Evolutionary conservation across 2,329 filamentous ascomycete species (phyloP).

Genomic region (Fulvia fulva): DNA sequence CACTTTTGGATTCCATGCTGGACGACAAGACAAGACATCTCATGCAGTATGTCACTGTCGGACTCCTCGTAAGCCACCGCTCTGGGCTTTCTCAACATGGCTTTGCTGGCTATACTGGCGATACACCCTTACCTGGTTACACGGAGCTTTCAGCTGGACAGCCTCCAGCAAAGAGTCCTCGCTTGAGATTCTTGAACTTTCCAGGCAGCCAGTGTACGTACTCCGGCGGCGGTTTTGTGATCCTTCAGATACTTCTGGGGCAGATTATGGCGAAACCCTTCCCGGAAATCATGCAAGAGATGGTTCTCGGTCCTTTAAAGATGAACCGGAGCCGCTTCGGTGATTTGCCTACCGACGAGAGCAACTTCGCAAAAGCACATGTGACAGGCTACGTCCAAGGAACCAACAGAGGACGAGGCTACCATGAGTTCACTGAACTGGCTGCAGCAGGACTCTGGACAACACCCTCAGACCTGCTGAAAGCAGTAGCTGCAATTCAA

Average conservation of each 20-base stretch:
- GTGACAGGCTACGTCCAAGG: slow-evolving; percentile 12
- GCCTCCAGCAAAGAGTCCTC: slow-evolving; percentile 21
- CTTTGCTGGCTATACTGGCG: slow-evolving; percentile 24
- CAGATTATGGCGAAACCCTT: slow-evolving; percentile 14
- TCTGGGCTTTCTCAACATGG: slow-evolving; percentile 25
- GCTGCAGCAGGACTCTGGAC: slow-evolving; percentile 29
- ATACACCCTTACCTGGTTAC: slow-evolving; percentile 4
- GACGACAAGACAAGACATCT: slow-evolving; percentile 16
- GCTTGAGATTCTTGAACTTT: slow-evolving; percentile 20
- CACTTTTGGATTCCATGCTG: slow-evolving; percentile 9
- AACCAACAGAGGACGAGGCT: slow-evolving; percentile 12
- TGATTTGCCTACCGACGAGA: slow-evolving; percentile 10
- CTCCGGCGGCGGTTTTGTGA: slow-evolving; percentile 25
- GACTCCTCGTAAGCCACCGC: slow-evolving; percentile 24
- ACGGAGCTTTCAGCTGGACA: slow-evolving; percentile 18
- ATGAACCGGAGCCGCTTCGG: slow-evolving; percentile 24
- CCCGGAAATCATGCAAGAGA: slow-evolving; percentile 21
- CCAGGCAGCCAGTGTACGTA: slow-evolving; percentile 24
- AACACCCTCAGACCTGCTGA: slow-evolving; percentile 26
- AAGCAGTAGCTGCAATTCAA: slow-evolving; percentile 21
- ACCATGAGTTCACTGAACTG: slow-evolving; percentile 21
- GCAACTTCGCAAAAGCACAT: slow-evolving; percentile 22
- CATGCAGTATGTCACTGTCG: slow-evolving; percentile 23
- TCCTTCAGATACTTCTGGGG: slow-evolving; percentile 26
- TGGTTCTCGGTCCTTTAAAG: slow-evolving; percentile 21